Evolutionary conservation across 208 protist species (phyloP), one percentile per base, ranked within the genome.

Genomic region (Leishmania aethiopica): DNA sequence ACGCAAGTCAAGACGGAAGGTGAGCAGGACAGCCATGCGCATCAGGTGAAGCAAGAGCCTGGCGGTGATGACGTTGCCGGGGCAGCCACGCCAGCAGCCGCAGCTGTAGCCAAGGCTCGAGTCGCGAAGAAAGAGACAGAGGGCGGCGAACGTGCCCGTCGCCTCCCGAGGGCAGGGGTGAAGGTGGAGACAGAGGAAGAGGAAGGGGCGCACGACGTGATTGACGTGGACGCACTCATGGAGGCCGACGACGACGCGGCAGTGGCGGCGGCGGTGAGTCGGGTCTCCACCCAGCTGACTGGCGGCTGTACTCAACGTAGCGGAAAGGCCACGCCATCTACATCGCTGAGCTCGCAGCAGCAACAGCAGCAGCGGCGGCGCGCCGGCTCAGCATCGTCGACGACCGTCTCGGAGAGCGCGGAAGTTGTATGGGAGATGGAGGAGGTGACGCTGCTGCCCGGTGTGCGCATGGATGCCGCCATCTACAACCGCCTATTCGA

Each of bases 401-500:
- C 47, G 10, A 28, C 59, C 17, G 37, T 42, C 37, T 69, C 51
- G 35, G 82, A 78, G 25, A 62, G 77, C 15, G 62, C 60, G 47
- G 78, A 84, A 28, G 25, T 88, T 32, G 78, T 74, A 55, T 8
- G 77, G 64, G 79, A 77, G 72, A 70, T 77, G 77, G 74, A 85
- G 77, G 82, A 87, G 47, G 84, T 91, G 22, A 81, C 80, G 25
- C 59, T 92, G 2, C 40, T 88, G 32, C 86, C 85, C 35, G 89
- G 88, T 19, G 87, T 95, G 25, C 82, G 77, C 75, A 82, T 94
- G 76, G 71, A 79, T 66, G 83, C 79, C 25, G 75, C 76, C 74
- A 87, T 96, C 69, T 96, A 95, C 86, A 81, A 90, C 42, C 84
- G 85, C 62, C 89, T 99, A 2, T 97, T 99, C 42, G 88, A 93